These are phyloP conservation scores for Coemansia sp. DNA, from an alignment of 192 early-diverging fungal genomes.

Conservation along the genomic window DNA sequence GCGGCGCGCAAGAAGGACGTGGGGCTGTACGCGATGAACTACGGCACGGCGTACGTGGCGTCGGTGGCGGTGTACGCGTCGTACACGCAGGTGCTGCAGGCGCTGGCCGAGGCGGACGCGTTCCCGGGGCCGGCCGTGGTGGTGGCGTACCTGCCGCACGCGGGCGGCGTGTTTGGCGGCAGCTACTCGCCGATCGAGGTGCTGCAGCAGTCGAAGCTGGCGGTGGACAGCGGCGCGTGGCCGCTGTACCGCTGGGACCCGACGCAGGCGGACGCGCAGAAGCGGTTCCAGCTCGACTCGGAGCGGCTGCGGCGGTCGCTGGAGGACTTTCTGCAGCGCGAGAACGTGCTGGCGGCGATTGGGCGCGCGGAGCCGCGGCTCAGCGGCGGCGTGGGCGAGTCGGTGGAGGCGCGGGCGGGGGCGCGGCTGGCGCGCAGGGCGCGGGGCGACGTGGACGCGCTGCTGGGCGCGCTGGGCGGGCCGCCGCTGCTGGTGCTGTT, in stretches of 20 bases:
- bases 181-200: slow-evolving; percentile 64
- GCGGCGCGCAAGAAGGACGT: slow-evolving; percentile 87
- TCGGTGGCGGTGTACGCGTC: slow-evolving; percentile 85
- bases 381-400: slow-evolving; percentile 54
- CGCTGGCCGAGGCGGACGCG: slow-evolving; percentile 86
- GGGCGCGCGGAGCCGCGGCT: slow-evolving; percentile 65
- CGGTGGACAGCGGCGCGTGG: slow-evolving; percentile 89
- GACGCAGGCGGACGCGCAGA: slow-evolving; percentile 50
- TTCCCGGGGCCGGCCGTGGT: slow-evolving; percentile 88
- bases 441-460: slow-evolving; percentile 63
- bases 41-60: slow-evolving; percentile 86
- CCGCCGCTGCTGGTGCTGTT: slow-evolving; percentile 84
- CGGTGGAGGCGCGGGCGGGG: slow-evolving; percentile 61
- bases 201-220: slow-evolving; percentile 86
- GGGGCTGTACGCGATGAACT: slow-evolving; percentile 95
- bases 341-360: slow-evolving; percentile 81
- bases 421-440: slow-evolving; percentile 61
- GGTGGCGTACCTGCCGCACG: slow-evolving; percentile 79
- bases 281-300: slow-evolving; percentile 64
- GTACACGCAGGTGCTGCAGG: slow-evolving; percentile 85
- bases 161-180: slow-evolving; percentile 45
- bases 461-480: slow-evolving; percentile 70
- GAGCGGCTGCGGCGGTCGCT: slow-evolving; percentile 69
- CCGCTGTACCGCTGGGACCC: slow-evolving; percentile 97
- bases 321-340: slow-evolving; percentile 77